These are phyloP conservation scores for Fusarium kyushuense DNA, from an alignment of 2,329 filamentous ascomycete species.

Conservation along the genomic window DNA sequence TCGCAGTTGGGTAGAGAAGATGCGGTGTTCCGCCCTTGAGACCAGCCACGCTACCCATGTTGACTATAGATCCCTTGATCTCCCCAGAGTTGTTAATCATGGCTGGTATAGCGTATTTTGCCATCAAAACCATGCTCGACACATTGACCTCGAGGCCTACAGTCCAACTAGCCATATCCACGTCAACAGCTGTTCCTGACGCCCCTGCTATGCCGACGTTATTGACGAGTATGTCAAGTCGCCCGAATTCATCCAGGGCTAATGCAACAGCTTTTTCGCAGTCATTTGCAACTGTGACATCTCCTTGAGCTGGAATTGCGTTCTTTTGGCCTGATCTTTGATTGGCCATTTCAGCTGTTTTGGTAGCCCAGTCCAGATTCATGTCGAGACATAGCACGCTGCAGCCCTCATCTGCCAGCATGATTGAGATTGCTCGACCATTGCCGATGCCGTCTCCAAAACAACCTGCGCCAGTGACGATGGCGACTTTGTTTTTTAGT, in stretches of 20 bases:
- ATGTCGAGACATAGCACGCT: constrained; percentile 70
- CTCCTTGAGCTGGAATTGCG: constrained; percentile 59
- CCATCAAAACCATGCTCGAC: constrained; percentile 73
- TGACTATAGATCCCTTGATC: constrained; percentile 66
- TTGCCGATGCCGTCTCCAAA: constrained; percentile 70
- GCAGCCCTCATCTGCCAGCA: constrained; percentile 70
- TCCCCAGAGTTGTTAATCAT: constrained; percentile 67
- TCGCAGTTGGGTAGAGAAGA: constrained; percentile 61
- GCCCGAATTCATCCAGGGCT: constrained; percentile 63
- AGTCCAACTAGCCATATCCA: constrained; percentile 70
- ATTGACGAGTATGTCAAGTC: constrained; percentile 73
- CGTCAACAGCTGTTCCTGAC: constrained; percentile 68
- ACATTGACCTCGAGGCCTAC: constrained; percentile 71
- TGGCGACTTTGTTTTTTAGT: constrained; percentile 57
- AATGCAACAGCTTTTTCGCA: constrained; percentile 59
- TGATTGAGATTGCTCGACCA: constrained; percentile 67
- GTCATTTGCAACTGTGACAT: constrained; percentile 67
- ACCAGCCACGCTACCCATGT: constrained; percentile 72
- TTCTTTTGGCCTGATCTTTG: constrained; percentile 53
- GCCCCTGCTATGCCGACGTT: constrained; percentile 73
- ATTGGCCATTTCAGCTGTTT: constrained; percentile 66
- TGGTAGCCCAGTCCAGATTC: constrained; percentile 61
- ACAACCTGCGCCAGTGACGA: constrained; percentile 71
- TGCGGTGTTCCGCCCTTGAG: constrained; percentile 60
- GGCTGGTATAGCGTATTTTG: constrained; percentile 69